Conservation (phyloP, 345 rosid species). For the Syzygium aqueum region DNA sequence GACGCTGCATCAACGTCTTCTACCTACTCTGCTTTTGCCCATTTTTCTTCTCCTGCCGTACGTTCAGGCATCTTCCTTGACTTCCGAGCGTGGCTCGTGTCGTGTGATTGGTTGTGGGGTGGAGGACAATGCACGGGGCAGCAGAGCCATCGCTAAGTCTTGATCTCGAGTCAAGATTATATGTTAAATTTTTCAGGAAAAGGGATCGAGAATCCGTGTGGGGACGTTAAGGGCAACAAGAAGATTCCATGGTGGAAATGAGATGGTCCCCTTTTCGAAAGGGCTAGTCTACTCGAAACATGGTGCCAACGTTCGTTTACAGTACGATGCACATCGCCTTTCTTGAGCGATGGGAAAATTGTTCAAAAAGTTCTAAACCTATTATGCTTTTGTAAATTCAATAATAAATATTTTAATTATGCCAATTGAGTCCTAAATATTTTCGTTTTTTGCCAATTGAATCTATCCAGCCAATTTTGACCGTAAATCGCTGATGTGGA, state of each 20-base stretch:
- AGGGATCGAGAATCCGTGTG: not conserved
- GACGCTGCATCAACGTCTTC: not conserved
- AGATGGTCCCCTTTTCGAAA: not conserved
- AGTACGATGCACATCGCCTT: not conserved
- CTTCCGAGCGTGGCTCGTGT: not conserved
- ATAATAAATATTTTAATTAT: too few species aligned
- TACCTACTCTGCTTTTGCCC: not conserved
- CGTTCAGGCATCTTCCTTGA: not conserved
- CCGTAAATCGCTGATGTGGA: too few species aligned
- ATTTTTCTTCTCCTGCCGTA: not conserved
- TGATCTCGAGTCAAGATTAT: not conserved
- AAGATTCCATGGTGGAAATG: not conserved
- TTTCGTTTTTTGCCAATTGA: too few species aligned
- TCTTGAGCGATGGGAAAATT: not conserved
- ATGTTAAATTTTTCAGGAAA: not conserved
- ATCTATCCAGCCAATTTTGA: too few species aligned
- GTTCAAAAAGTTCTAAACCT: too few species aligned
- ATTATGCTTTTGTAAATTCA: too few species aligned
- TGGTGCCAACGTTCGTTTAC: not conserved
- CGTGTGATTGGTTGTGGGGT: not conserved
- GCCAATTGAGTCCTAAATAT: too few species aligned
- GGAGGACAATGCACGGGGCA: not conserved
- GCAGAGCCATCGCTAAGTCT: not conserved
- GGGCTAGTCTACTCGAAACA: not conserved
- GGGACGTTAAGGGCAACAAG: not conserved